Percentiles rank a stretch among this genome's conserved stretches.
Conservation (phyloP, 2,329 filamentous ascomycete genomes). For the Ophiosphaerella korrae region DNA sequence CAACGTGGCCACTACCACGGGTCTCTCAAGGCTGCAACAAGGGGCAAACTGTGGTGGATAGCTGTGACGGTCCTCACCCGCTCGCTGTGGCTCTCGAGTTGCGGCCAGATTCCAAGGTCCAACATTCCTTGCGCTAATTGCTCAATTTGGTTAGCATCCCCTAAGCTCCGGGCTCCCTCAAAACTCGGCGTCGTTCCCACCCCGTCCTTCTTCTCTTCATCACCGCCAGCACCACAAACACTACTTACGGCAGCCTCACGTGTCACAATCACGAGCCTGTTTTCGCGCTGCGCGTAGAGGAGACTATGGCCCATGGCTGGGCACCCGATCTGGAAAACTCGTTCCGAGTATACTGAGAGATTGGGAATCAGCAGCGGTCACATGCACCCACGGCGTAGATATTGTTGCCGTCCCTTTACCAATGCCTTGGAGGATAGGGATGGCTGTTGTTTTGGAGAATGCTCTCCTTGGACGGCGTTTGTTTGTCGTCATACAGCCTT, state of each 20-base stretch:
- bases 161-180: conserved; percentile 25
- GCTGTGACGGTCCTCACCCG: conserved; percentile 33
- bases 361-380: conserved; percentile 77
- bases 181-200: conserved; percentile 41
- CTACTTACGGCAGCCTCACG: conserved; percentile 64
- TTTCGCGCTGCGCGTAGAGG: conserved; percentile 73
- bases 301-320: conserved; percentile 68
- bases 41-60: neutral
- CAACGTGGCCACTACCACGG: conserved; percentile 16
- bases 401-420: neutral
- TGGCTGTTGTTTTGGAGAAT: no score
- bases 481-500: no score
- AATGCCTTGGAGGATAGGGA: neutral
- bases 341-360: conserved; percentile 66
- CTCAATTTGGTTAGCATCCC: conserved; percentile 27
- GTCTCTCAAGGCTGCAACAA: conserved; percentile 15
- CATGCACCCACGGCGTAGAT: conserved; percentile 43
- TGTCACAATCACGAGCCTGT: conserved; percentile 60
- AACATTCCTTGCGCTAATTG: conserved; percentile 19
- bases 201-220: conserved; percentile 51
- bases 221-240: conserved; percentile 62
- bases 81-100: conserved; percentile 25
- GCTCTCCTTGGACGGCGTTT: no score
- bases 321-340: conserved; percentile 71
- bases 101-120: conserved; percentile 40